Evolutionary conservation across 371 early-diverging fungal species (phyloP).

Genomic region (Mortierella sp.): DNA sequence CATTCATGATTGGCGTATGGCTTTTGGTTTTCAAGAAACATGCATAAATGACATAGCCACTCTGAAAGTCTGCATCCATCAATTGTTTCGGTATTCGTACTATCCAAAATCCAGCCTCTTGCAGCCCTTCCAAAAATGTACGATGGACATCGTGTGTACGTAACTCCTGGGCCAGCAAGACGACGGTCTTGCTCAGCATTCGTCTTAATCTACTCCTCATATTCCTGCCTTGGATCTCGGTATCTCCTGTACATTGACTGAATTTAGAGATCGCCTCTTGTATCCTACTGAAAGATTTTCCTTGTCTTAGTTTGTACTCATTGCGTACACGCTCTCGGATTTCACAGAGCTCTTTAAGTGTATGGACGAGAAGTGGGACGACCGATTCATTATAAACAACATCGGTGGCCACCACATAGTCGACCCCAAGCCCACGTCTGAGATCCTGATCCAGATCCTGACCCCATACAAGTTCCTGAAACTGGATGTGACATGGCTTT

Average conservation of each 20-base stretch:
- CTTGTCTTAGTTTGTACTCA: slow-evolving; percentile 10
- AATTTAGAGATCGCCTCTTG: slow-evolving; percentile 5
- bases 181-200: slow-evolving; percentile 28
- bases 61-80: slow-evolving; percentile 43
- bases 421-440: slow-evolving; percentile 38
- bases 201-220: neutral
- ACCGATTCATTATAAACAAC: slow-evolving; percentile 54
- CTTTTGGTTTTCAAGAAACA: slow-evolving; percentile 16
- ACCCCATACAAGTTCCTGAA: slow-evolving; percentile 52
- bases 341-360: slow-evolving; percentile 32
- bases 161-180: slow-evolving; percentile 44
- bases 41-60: slow-evolving; percentile 53
- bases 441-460: slow-evolving; percentile 48
- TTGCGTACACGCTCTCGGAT: slow-evolving; percentile 23
- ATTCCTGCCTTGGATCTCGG: neutral
- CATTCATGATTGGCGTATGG: neutral
- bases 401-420: slow-evolving; percentile 49
- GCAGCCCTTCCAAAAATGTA: slow-evolving; percentile 39
- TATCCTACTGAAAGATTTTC: slow-evolving; percentile 16
- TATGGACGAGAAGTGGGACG: slow-evolving; percentile 35
- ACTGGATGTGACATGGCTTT: slow-evolving; percentile 40
- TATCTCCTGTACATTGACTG: neutral
- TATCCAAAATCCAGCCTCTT: slow-evolving; percentile 35
- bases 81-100: slow-evolving; percentile 39
- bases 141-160: slow-evolving; percentile 47